Conservation (phyloP, 306 rosid genomes). For the Acacia crassicarpa region DNA sequence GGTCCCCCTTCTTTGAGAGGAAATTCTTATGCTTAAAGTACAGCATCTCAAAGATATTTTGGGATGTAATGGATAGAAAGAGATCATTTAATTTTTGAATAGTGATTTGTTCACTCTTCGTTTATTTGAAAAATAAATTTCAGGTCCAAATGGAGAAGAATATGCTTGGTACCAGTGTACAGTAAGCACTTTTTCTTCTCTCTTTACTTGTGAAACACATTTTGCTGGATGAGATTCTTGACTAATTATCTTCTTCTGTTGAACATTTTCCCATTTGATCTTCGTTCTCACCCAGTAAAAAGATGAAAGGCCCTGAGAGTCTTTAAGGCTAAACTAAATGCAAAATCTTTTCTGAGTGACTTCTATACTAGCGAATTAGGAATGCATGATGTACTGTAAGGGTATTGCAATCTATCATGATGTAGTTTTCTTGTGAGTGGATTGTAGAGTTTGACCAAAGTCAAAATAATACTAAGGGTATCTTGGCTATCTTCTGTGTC, state of each 20-base stretch:
- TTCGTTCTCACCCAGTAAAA: background rate
- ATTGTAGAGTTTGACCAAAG: background rate
- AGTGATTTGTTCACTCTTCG: background rate
- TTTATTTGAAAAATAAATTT: conserved; percentile 27
- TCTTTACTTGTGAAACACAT: conserved; percentile 10
- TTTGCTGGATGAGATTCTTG: background rate
- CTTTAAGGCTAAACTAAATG: background rate
- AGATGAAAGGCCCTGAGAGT: background rate
- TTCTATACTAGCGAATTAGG: background rate
- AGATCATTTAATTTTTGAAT: background rate
- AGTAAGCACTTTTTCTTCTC: conserved; percentile 53
- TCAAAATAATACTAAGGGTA: background rate
- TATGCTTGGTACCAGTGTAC: conserved; percentile 98
- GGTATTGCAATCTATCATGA: background rate
- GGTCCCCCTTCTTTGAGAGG: background rate
- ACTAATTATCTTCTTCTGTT: background rate
- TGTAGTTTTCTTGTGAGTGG: background rate
- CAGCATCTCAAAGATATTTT: background rate
- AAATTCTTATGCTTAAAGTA: background rate
- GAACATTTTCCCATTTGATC: background rate
- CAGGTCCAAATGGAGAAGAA: conserved; percentile 98
- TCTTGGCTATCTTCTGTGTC: background rate
- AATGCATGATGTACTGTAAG: background rate
- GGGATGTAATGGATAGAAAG: background rate
- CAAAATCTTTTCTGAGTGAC: background rate